Evolutionary conservation across 106 monocot species (phyloP).

Genomic region (Iris macrosiphon): DNA sequence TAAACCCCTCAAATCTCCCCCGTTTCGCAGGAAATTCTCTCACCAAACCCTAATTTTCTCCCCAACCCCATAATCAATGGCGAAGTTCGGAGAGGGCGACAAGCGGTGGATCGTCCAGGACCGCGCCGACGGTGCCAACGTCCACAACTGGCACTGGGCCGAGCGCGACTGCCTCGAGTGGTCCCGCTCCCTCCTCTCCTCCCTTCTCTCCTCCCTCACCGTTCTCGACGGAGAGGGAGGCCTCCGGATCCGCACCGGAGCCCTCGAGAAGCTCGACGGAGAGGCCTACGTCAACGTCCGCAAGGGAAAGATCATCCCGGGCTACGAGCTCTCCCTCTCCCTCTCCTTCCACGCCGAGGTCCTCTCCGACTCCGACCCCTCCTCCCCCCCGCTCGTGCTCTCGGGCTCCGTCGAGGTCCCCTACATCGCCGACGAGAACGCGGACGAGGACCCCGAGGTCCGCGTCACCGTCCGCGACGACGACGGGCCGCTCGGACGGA

Average conservation of each 20-base stretch:
- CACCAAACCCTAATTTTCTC: background rate
- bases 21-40: background rate
- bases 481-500: slow-evolving; percentile 40
- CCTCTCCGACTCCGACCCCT: background rate
- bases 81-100: slow-evolving; percentile 95
- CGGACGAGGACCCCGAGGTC: slow-evolving; percentile 87
- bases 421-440: slow-evolving; percentile 96
- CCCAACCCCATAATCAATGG: slow-evolving; percentile 37
- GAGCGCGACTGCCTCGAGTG: slow-evolving; percentile 95
- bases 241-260: slow-evolving; percentile 39
- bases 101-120: slow-evolving; percentile 98
- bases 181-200: slow-evolving; percentile 64
- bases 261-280: slow-evolving; percentile 69
- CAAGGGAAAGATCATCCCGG: slow-evolving; percentile 97
- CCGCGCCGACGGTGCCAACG: slow-evolving; percentile 86
- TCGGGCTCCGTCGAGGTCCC: slow-evolving; percentile 70
- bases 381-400: slow-evolving; percentile 21
- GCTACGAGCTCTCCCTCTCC: slow-evolving; percentile 85
- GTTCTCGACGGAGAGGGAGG: slow-evolving; percentile 59
- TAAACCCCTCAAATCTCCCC: too few relatives aligned
- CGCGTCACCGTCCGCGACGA: slow-evolving; percentile 49
- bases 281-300: slow-evolving; percentile 98
- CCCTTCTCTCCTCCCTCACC: slow-evolving; percentile 50
- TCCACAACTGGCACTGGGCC: slow-evolving; percentile 99
- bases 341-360: slow-evolving; percentile 62